These are phyloP conservation scores for Gonium pectorale DNA, from an alignment of 139 green algal genomes.

Conservation along the genomic window DNA sequence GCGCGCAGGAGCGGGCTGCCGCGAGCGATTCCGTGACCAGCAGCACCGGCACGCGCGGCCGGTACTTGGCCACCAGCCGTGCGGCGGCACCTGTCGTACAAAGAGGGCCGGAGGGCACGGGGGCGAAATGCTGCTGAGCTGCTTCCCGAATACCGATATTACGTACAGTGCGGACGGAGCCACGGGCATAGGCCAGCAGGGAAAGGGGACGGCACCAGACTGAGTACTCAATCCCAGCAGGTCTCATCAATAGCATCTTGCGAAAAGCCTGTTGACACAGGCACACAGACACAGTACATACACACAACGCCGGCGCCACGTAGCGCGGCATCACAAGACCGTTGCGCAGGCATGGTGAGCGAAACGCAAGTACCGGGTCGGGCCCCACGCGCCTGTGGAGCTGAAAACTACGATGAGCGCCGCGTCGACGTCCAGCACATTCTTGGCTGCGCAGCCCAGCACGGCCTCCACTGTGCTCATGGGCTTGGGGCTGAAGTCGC, in stretches of 20 bases:
- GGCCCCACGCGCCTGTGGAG: conserved; percentile 36
- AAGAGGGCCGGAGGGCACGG: conserved; percentile 18
- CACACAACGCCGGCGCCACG: no score
- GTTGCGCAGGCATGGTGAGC: not conserved
- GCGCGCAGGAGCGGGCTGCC: conserved; percentile 51
- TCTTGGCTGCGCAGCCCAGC: conserved; percentile 58
- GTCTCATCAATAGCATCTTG: no score
- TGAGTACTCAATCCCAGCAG: no score
- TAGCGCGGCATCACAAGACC: not conserved
- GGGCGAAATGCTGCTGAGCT: no score
- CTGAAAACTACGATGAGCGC: conserved; percentile 60
- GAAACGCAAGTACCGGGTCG: no score
- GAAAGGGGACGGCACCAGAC: no score
- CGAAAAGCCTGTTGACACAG: no score
- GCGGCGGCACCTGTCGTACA: conserved; percentile 47
- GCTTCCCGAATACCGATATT: no score
- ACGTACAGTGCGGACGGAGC: no score
- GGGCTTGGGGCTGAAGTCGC: conserved; percentile 64
- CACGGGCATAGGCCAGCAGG: no score
- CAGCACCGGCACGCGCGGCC: conserved; percentile 66
- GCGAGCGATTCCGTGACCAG: conserved; percentile 54
- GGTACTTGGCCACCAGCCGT: conserved; percentile 76
- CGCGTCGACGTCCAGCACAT: conserved; percentile 59
- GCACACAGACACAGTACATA: no score
- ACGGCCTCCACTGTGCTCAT: conserved; percentile 56